These are phyloP conservation scores for Aspergillus steynii DNA, from an alignment of 495 filamentous ascomycete genomes.

Conservation along the genomic window DNA sequence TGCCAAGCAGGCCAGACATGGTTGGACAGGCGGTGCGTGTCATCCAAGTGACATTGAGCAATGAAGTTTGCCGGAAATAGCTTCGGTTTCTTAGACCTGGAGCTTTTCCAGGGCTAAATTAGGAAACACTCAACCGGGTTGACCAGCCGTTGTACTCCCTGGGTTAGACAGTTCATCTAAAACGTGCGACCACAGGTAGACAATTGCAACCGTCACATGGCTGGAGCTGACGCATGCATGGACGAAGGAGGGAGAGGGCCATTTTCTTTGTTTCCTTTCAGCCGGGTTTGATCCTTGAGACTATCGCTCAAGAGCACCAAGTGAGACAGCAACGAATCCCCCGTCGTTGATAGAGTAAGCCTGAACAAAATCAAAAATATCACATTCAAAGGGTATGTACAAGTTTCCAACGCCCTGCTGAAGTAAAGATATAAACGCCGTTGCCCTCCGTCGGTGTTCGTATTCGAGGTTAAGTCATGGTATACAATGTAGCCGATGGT, in stretches of 20 bases:
- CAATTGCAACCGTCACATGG: background rate
- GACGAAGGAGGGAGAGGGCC: background rate
- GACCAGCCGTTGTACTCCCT: background rate
- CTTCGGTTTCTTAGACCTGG: too few species aligned
- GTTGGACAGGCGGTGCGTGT: too few species aligned
- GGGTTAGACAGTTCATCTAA: background rate
- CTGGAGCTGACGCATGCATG: too few species aligned
- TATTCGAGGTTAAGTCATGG: background rate
- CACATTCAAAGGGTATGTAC: conserved; percentile 3
- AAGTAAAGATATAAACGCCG: conserved; percentile 5
- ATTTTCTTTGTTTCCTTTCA: background rate
- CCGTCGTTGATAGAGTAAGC: background rate
- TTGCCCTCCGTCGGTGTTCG: background rate
- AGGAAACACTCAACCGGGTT: too few species aligned
- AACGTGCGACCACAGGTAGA: background rate
- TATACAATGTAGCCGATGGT: background rate
- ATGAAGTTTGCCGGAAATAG: too few species aligned
- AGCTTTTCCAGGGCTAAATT: too few species aligned
- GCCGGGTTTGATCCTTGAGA: background rate
- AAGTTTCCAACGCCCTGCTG: conserved; percentile 1
- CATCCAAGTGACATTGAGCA: too few species aligned
- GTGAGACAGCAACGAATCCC: background rate
- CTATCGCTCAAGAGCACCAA: background rate
- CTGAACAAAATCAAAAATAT: background rate
- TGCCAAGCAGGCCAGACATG: too few species aligned